phyloP scores from a whole-genome alignment of 176 grass and related monocot species.

The Urochloa ruziziensis region DNA sequence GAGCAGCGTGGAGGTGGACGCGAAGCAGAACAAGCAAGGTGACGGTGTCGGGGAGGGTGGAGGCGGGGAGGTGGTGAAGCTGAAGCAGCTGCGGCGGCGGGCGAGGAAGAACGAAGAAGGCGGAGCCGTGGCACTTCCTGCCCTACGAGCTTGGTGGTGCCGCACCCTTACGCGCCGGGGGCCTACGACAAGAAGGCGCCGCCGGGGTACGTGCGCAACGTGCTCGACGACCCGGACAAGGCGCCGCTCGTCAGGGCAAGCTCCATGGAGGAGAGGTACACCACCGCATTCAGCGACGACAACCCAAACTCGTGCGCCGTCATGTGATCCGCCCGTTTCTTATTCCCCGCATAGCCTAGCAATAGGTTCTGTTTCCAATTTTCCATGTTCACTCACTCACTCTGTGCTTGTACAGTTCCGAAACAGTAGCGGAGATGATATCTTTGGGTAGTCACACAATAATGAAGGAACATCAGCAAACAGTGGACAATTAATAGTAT shows the following conservation, averaged over 20 bases:
- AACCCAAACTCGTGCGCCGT: constrained; percentile 62
- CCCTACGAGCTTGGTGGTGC: constrained; percentile 61
- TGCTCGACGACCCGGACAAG: constrained; percentile 40
- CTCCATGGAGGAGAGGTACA: constrained; percentile 52
- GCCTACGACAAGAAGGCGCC: constrained; percentile 92
- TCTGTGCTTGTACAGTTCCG: neutral
- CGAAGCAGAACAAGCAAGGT: constrained; percentile 70
- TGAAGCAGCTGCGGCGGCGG: constrained; percentile 34
- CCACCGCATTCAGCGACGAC: constrained; percentile 66
- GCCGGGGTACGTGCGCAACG: constrained; percentile 56
- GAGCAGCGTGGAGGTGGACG: constrained; percentile 42
- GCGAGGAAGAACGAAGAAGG: constrained; percentile 67
- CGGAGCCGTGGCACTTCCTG: constrained; percentile 68
- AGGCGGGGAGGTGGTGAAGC: constrained; percentile 48
- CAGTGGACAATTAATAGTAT: too few species aligned
- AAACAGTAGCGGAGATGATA: too few species aligned
- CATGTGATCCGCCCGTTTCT: constrained; percentile 52
- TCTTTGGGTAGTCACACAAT: too few species aligned
- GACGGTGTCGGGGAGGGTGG: constrained; percentile 56
- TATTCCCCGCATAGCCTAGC: too few species aligned
- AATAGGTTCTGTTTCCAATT: neutral
- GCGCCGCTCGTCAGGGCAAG: constrained; percentile 43
- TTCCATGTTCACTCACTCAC: too few species aligned
- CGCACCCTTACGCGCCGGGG: constrained; percentile 52
- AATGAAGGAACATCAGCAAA: too few species aligned